Evolutionary conservation across 2,329 filamentous ascomycete species (phyloP).

Genomic region (Colletotrichum higginsianum): DNA sequence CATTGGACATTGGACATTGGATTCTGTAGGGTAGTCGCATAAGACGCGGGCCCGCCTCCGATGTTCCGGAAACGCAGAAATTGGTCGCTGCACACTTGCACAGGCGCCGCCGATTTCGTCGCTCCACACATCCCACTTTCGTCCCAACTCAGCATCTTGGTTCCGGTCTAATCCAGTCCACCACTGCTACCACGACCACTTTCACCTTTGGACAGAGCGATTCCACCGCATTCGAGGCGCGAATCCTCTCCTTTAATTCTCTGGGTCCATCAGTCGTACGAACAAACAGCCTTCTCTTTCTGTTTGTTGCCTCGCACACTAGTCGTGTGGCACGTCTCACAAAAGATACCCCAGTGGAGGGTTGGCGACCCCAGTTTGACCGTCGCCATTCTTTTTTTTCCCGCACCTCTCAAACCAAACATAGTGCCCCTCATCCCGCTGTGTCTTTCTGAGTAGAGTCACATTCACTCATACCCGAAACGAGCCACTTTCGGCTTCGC

Average conservation of each 20-base stretch:
- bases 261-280: conserved; percentile 1
- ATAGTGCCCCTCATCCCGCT: conserved; percentile 31
- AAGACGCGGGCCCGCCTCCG: conserved; percentile 38
- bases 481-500: conserved; percentile 8
- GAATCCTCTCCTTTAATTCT: conserved; percentile 14
- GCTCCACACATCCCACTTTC: conserved; percentile 41
- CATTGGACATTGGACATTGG: neutral
- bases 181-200: conserved; percentile 5
- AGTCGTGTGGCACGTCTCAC: neutral
- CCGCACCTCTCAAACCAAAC: conserved; percentile 17
- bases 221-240: conserved; percentile 17
- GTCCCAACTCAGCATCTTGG: conserved; percentile 33
- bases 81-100: conserved; percentile 33
- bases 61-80: conserved; percentile 41
- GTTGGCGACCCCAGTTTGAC: conserved; percentile 30
- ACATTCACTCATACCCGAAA: conserved; percentile 20
- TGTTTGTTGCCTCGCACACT: neutral
- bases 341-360: neutral
- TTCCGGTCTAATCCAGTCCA: conserved; percentile 26
- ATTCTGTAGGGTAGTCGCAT: conserved; percentile 1
- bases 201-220: neutral
- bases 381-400: conserved; percentile 36
- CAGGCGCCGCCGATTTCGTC: conserved; percentile 42
- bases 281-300: neutral
- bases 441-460: conserved; percentile 23